A percentile compares a stretch with the other conserved stretches of the same genome.
Conservation (phyloP, 495 filamentous ascomycete species). For the Pseudomonodictys pantanalensis region DNA sequence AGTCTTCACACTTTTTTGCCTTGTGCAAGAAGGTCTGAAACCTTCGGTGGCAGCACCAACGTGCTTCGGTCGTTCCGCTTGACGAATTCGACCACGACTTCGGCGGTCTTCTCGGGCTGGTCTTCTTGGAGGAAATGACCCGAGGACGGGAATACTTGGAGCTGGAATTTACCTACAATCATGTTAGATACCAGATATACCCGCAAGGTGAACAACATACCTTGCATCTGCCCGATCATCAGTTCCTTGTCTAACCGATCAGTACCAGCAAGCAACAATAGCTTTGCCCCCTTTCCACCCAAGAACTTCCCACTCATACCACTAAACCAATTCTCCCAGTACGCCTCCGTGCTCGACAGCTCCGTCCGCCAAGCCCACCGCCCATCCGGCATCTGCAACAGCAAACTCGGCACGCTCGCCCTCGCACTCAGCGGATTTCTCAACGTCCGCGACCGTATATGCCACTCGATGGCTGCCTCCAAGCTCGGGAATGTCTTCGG, state of each 20-base stretch:
- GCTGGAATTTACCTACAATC: slow-evolving; percentile 78
- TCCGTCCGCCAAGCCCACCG: slow-evolving; percentile 85
- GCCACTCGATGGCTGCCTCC: slow-evolving; percentile 86
- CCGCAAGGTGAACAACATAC: slow-evolving; percentile 39
- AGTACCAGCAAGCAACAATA: slow-evolving; percentile 87
- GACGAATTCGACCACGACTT: slow-evolving; percentile 77
- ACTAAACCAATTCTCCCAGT: slow-evolving; percentile 92
- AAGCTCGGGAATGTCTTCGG: slow-evolving; percentile 73
- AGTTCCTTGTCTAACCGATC: slow-evolving; percentile 91
- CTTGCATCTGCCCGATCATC: slow-evolving; percentile 98
- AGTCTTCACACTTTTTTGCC: slow-evolving; percentile 43
- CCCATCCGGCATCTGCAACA: slow-evolving; percentile 51
- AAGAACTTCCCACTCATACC: slow-evolving; percentile 89
- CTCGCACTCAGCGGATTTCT: slow-evolving; percentile 76
- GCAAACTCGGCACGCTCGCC: slow-evolving; percentile 80
- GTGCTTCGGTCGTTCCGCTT: slow-evolving; percentile 81
- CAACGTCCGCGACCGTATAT: slow-evolving; percentile 84
- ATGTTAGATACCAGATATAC: slow-evolving; percentile 3
- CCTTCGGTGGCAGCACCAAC: slow-evolving; percentile 87
- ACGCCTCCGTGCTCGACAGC: slow-evolving; percentile 77
- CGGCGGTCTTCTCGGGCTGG: slow-evolving; percentile 79
- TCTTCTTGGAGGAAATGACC: slow-evolving; percentile 98
- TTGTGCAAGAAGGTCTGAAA: slow-evolving; percentile 56
- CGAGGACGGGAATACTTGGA: slow-evolving; percentile 91
- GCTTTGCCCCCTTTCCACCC: slow-evolving; percentile 75